Percentiles rank a stretch among this genome's conserved stretches.
phyloP scores from a whole-genome alignment of 2,329 filamentous ascomycete genomes.

The Colletotrichum sp. region DNA sequence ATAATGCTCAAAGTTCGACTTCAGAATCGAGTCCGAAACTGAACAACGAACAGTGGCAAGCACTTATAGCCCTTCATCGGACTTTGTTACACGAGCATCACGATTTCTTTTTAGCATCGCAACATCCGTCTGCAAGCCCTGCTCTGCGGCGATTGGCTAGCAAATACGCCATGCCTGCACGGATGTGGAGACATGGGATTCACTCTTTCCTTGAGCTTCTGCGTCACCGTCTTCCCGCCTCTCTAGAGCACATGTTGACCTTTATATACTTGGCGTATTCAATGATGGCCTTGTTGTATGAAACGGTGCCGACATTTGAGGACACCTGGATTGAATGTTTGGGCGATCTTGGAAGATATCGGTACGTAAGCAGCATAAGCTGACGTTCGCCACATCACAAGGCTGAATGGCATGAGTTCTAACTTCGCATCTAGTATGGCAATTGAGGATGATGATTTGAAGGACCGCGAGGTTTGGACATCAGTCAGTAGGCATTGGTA shows the following conservation, averaged over 20 bases:
- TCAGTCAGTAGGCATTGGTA: constrained; percentile 85
- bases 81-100: constrained; percentile 84
- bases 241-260: constrained; percentile 85
- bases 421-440: constrained; percentile 65
- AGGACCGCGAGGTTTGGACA: constrained; percentile 82
- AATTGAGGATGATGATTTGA: constrained; percentile 81
- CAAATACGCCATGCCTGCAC: constrained; percentile 89
- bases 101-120: constrained; percentile 85
- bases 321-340: constrained; percentile 95
- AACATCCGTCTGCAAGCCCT: constrained; percentile 79
- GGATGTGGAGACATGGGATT: constrained; percentile 95
- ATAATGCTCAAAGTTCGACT: constrained; percentile 62
- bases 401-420: fast-evolving
- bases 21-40: constrained; percentile 45
- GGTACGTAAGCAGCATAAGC: constrained; percentile 18
- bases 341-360: constrained; percentile 82
- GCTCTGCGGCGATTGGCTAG: constrained; percentile 72
- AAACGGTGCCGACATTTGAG: constrained; percentile 82
- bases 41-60: constrained; percentile 79
- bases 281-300: constrained; percentile 86
- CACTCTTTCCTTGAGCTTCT: constrained; percentile 83
- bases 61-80: constrained; percentile 80
- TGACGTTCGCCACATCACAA: not conserved
- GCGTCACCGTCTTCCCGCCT: constrained; percentile 74
- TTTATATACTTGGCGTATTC: constrained; percentile 91